Evolutionary conservation across 176 grass and related monocot species (phyloP).

Genomic region (Oryza officinalis): DNA sequence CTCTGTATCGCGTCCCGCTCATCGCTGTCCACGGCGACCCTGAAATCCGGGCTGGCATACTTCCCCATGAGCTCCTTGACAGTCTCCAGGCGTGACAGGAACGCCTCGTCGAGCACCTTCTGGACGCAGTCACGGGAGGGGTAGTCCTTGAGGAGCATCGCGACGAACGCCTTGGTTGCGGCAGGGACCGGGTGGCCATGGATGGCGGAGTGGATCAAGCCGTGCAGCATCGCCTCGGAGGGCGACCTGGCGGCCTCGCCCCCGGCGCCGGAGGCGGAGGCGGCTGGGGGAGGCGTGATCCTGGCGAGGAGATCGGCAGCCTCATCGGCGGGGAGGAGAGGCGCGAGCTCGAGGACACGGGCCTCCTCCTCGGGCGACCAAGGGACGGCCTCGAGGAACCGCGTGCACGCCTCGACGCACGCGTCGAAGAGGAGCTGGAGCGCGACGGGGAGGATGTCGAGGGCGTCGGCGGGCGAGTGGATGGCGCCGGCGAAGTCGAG

Average conservation of each 20-base stretch:
- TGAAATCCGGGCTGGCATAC: conserved; percentile 82
- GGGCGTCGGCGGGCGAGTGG: conserved; percentile 47
- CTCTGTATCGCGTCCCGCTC: conserved; percentile 85
- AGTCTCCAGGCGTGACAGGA: conserved; percentile 60
- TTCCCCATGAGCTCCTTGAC: conserved; percentile 87
- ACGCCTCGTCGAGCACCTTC: conserved; percentile 68
- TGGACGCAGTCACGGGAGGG: conserved; percentile 55
- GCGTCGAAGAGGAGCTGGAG: conserved; percentile 71
- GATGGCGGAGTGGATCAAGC: conserved; percentile 71
- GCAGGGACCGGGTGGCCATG: conserved; percentile 56
- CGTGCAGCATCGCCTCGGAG: conserved; percentile 67
- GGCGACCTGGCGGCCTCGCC: conserved; percentile 10
- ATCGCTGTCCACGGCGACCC: conserved; percentile 63
- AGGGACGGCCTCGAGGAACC: conserved; percentile 64
- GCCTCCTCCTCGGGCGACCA: conserved; percentile 72
- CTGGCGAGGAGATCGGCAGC: conserved; percentile 48
- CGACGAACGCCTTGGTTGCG: conserved; percentile 82
- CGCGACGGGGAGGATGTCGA: conserved; percentile 60
- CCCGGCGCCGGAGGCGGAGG: not conserved
- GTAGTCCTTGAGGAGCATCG: conserved; percentile 84
- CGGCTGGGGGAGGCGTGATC: conserved; percentile 26
- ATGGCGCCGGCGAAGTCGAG: conserved; percentile 56
- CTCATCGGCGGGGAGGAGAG: conserved; percentile 57
- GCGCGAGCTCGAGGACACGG: conserved; percentile 47
- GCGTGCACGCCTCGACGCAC: conserved; percentile 57